Conservation (phyloP, 257 asterid species). For the Craterostigma plantagineum region DNA sequence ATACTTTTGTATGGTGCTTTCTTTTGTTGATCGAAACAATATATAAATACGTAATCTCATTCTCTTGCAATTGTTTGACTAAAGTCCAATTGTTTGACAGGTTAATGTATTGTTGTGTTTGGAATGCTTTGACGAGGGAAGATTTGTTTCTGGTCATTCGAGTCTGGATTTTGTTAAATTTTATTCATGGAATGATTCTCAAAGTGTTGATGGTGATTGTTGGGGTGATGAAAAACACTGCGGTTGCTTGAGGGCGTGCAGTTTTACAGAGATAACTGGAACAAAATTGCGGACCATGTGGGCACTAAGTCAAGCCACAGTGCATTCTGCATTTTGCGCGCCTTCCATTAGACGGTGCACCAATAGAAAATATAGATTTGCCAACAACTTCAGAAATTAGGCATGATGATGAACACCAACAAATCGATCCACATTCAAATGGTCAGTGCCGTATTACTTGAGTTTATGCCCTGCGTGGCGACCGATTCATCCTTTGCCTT, state of each 20-base stretch:
- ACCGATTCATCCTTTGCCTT: not conserved
- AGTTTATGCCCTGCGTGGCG: not conserved
- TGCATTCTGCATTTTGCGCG: constrained; percentile 86
- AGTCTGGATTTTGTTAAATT: constrained; percentile 73
- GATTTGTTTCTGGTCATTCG: constrained; percentile 81
- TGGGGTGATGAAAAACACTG: constrained; percentile 85
- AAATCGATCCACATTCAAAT: constrained; percentile 27
- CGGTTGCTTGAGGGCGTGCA: constrained; percentile 87
- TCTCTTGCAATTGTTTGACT: too few relatives aligned
- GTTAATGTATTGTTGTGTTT: constrained; percentile 56
- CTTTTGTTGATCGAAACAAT: too few relatives aligned
- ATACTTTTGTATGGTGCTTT: too few relatives aligned
- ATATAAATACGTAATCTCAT: too few relatives aligned
- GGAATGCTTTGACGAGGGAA: constrained; percentile 85
- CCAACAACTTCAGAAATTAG: constrained; percentile 27
- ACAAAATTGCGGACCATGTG: constrained; percentile 77
- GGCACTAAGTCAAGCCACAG: constrained; percentile 87
- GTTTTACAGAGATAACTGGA: constrained; percentile 68
- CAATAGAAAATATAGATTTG: constrained; percentile 24
- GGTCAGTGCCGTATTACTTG: constrained; percentile 23
- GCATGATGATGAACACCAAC: constrained; percentile 14
- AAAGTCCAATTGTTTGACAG: constrained; percentile 20
- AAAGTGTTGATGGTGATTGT: constrained; percentile 60
- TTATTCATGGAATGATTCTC: constrained; percentile 41
- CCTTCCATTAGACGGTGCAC: constrained; percentile 32